These are phyloP conservation scores for Ogataea saltuana DNA, from an alignment of 805 yeast species.

Conservation along the genomic window DNA sequence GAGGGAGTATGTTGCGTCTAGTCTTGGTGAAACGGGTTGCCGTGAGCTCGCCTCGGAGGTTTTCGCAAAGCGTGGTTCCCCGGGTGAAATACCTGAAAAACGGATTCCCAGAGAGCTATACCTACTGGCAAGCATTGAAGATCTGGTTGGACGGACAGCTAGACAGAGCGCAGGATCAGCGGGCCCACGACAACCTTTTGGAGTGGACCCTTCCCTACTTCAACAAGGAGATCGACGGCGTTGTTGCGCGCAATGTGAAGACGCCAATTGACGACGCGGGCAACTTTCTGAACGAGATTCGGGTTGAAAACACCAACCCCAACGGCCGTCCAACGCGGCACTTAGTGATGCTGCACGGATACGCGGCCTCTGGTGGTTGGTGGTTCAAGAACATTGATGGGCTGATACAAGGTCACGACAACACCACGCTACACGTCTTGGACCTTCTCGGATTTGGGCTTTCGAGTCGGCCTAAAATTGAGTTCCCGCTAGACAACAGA, in stretches of 20 bases:
- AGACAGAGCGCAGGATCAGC: slow-evolving; percentile 22
- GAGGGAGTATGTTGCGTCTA: too few relatives aligned
- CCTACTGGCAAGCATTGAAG: slow-evolving; percentile 21
- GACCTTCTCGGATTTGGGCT: slow-evolving; percentile 59
- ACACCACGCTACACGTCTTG: slow-evolving; percentile 39
- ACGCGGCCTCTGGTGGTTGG: slow-evolving; percentile 57
- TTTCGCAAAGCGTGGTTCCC: slow-evolving; percentile 1
- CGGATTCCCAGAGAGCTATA: slow-evolving; percentile 20
- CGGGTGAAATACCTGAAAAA: slow-evolving; percentile 14
- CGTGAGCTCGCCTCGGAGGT: not conserved
- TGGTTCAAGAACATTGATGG: slow-evolving; percentile 54
- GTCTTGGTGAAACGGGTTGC: too few relatives aligned
- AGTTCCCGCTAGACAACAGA: slow-evolving; percentile 25
- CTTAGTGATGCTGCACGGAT: slow-evolving; percentile 57
- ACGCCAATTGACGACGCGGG: slow-evolving; percentile 12
- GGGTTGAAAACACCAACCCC: slow-evolving; percentile 23
- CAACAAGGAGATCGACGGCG: slow-evolving; percentile 13
- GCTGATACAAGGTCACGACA: slow-evolving; percentile 34
- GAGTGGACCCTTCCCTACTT: slow-evolving; percentile 30
- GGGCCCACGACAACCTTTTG: slow-evolving; percentile 29
- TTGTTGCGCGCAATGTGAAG: slow-evolving; percentile 22
- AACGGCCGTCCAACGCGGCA: slow-evolving; percentile 27
- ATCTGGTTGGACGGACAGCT: slow-evolving; percentile 28
- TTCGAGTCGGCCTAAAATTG: slow-evolving; percentile 46
- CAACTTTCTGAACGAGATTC: slow-evolving; percentile 29